Evolutionary conservation across 192 early-diverging fungal genomes (phyloP).

Genomic region (Podila minutissima): DNA sequence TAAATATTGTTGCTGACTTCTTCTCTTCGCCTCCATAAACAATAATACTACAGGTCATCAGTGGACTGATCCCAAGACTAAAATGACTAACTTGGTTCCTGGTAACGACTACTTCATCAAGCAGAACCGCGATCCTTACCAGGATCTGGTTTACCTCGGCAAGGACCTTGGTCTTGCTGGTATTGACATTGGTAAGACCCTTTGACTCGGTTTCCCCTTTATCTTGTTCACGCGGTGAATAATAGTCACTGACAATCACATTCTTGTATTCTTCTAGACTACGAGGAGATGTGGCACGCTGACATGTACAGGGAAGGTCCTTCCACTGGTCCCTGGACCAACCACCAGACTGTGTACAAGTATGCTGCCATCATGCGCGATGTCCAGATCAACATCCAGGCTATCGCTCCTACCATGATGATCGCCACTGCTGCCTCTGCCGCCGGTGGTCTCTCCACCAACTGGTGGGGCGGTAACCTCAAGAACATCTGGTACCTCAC

Average conservation of each 20-base stretch:
- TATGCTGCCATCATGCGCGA: conserved; percentile 24
- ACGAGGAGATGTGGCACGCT: conserved; percentile 33
- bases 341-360: conserved; percentile 23
- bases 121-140: conserved; percentile 45
- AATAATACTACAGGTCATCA: neutral
- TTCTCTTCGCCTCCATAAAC: neutral
- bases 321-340: conserved; percentile 20
- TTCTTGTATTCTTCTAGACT: neutral
- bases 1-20: neutral
- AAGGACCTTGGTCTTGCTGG: conserved; percentile 51
- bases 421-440: conserved; percentile 21
- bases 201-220: neutral
- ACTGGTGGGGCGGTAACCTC: conserved; percentile 32
- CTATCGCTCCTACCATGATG: conserved; percentile 8
- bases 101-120: conserved; percentile 39
- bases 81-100: conserved; percentile 32
- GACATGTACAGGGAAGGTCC: conserved; percentile 7
- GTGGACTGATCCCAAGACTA: conserved; percentile 43
- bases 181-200: conserved; percentile 26
- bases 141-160: conserved; percentile 46
- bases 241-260: neutral
- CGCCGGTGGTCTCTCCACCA: conserved; percentile 18
- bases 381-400: conserved; percentile 23
- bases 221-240: neutral
- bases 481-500: conserved; percentile 31